Evolutionary conservation across 768 basidiomycete species (phyloP), one percentile per base, ranked within the genome.

Genomic region (Boletus rubescentipes): DNA sequence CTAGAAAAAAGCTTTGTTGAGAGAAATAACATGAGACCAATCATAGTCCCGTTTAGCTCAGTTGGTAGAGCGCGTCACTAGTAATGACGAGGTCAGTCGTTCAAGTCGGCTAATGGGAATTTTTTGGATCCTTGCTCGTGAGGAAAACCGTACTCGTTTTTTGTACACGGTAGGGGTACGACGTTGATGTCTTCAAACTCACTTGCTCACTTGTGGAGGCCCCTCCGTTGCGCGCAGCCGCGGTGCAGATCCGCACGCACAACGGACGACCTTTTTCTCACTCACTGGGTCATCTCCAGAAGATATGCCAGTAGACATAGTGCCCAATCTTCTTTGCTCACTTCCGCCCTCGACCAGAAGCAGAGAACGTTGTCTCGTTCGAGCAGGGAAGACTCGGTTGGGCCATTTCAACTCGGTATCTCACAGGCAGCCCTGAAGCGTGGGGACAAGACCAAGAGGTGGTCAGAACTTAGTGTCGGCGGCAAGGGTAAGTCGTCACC

Each of bases 401-500:
- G 91, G 3, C 90, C 91, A 21, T 93, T 93, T 61, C 84, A 84
- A 55, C 76, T 92, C 1, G 89, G 89, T 2, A 73, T 89, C 48
- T 77, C 83, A 9, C 84, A 81, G 46, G 76, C 79, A 6, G 72
- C 85, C 4, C 65, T 81, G 35, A 76, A 73, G 45, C 79, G 74
- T 45, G 79, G 78, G 23, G 79, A 82, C 61, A 82, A 80, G 47
- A 71, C 78, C 12, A 84, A 84, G 67, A 87, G 84, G 65, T 93
- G 91, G 91, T 85, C 86, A 29, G 87, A 93, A 64, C 72, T 93
- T 48, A 87, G 79, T 63, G 76, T 83, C 9, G 75, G 83, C 43
- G 91, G 89, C 44, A 93, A 93, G 80, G 84, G 92, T 86, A 46
- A 53, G 51, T 64, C 55, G 72, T 66, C 35, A 34, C 46, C 49